Evolutionary conservation across 1,284 basidiomycete species (phyloP), one percentile per base, ranked within the genome.

Genomic region (Phenoliferia sp.): DNA sequence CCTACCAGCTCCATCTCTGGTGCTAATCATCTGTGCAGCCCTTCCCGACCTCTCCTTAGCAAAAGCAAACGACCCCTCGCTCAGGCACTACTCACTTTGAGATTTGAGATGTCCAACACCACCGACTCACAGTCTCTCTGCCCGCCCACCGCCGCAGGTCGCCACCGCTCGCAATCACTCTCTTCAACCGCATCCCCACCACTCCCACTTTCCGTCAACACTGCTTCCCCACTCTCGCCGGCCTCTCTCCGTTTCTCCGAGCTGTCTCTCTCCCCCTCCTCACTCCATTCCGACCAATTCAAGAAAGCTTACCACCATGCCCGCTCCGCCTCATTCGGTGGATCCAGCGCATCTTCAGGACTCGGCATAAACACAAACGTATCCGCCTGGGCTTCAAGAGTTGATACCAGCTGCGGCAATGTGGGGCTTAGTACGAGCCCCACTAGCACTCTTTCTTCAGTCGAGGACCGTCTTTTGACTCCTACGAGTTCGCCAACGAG

Each of bases 191-290:
- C 59, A 0, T 3, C 26, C 32, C 32, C 33, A 1, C n/a, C 57
- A 17, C 59, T 48, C 19, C 57, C 62, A 4, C 48, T 65, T 34
- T 55, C 63, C 7, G n/a, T n/a, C n/a, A n/a, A n/a, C n/a, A n/a
- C n/a, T n/a, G n/a, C n/a, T n/a, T 61, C 58, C n/a, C 50, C 71
- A 4, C 66, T 72, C 55, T 70, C 68, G 16, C 66, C 69, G 29
- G 62, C 64, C 4, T 64, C 70, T 55, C 66, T 63, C 44, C 68
- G 68, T 1, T 72, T 72, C 61, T 52, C 56, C 1, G 65, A 61
- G 32, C 63, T 72, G 39, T 52, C 64, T 0, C 61, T 64, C 28
- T 32, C 36, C 32, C 59, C 63, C 9, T 58, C 61, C 59, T 56
- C 48, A 5, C 67, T 72, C 60, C 66, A 68, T 39, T 61, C 64